phyloP scores from a whole-genome alignment of 169 alveolate species.

The Eimeria nieschulzi region DNA sequence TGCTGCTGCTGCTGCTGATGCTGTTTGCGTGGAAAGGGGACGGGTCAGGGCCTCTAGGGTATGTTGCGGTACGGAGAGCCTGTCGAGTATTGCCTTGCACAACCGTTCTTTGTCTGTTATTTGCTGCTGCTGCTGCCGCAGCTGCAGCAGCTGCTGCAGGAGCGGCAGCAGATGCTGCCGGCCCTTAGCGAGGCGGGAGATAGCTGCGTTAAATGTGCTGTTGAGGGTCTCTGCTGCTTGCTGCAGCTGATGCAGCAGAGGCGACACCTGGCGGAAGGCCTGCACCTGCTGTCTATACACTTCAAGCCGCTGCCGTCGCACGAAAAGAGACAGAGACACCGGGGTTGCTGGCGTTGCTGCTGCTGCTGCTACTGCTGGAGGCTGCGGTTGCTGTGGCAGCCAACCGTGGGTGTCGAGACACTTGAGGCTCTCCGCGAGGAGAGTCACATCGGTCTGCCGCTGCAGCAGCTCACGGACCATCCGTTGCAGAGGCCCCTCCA shows the following conservation, averaged over 20 bases:
- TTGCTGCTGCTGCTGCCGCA: conserved; percentile 40
- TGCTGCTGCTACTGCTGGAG: conserved; percentile 17
- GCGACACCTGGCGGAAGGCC: conserved; percentile 5
- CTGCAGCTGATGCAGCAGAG: conserved; percentile 19
- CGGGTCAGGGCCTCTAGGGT: not conserved
- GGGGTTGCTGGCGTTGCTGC: not conserved
- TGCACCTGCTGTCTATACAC: conserved; percentile 26
- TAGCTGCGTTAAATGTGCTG: not conserved
- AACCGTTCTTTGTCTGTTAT: conserved; percentile 3
- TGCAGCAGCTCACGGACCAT: conserved; percentile 40
- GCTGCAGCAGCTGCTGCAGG: conserved; percentile 46
- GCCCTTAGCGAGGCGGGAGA: not conserved
- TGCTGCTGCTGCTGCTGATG: conserved; percentile 4
- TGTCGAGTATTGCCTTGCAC: not conserved
- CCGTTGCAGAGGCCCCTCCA: conserved; percentile 20
- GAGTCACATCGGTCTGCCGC: not conserved
- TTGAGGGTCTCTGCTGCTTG: conserved; percentile 10
- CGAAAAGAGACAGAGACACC: conserved; percentile 1
- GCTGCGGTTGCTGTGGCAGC: conserved; percentile 20
- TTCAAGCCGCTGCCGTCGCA: conserved; percentile 14
- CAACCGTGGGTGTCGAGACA: conserved; percentile 22
- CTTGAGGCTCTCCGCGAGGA: conserved; percentile 33
- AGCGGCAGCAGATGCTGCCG: conserved; percentile 31
- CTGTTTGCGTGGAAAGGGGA: not conserved
- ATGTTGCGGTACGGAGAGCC: conserved; percentile 1